phyloP scores from a whole-genome alignment of 2,329 filamentous ascomycete genomes.

The Cladosporium colombiae region DNA sequence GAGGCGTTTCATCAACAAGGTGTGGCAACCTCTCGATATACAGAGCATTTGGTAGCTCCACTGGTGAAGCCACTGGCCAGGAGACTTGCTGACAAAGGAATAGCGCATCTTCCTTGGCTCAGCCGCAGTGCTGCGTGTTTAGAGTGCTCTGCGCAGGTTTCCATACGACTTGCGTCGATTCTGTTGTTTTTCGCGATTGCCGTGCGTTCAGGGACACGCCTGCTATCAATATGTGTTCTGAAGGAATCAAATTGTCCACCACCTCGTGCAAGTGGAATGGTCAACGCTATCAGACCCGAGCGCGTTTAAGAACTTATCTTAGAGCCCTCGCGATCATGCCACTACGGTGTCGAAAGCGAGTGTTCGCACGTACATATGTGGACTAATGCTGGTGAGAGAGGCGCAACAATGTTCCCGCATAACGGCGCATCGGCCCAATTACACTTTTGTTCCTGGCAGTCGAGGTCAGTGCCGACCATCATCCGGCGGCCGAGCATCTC shows the following conservation, averaged over 20 bases:
- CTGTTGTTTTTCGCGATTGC: not conserved
- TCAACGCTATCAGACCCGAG: not conserved
- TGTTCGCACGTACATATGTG: not conserved
- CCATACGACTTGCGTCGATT: not conserved
- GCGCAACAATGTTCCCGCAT: not conserved
- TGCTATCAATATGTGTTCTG: not conserved
- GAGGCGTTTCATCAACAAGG: not conserved
- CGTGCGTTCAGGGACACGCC: not conserved
- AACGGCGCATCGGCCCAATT: not conserved
- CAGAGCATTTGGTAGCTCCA: not conserved
- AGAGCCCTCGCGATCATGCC: not conserved
- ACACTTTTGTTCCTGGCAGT: constrained; percentile 13
- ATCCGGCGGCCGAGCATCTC: not conserved
- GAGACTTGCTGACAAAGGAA: not conserved
- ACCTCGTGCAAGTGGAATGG: not conserved
- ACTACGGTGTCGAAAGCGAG: not conserved
- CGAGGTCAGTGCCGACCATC: constrained; percentile 3
- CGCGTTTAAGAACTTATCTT: not conserved
- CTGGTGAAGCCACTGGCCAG: not conserved
- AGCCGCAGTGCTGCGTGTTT: not conserved
- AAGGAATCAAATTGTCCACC: not conserved
- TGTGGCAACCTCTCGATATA: not conserved
- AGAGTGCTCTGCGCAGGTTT: not conserved
- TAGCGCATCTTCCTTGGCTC: not conserved
- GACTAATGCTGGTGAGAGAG: not conserved